These are phyloP conservation scores for Pichia scutulata DNA, from an alignment of 805 yeast genomes.

Conservation along the genomic window DNA sequence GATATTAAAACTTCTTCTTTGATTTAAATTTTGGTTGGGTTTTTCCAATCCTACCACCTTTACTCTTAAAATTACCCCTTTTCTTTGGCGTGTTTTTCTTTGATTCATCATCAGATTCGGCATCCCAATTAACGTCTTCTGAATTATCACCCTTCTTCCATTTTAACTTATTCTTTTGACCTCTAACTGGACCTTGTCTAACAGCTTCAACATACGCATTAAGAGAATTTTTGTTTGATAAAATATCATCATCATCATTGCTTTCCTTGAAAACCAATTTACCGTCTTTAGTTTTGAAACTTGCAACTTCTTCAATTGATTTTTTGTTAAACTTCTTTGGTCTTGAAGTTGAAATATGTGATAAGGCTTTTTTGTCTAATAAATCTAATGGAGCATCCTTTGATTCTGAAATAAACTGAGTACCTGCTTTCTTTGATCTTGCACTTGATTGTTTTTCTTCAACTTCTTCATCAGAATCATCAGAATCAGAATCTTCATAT, in stretches of 20 bases:
- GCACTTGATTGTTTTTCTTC: conserved; percentile 13
- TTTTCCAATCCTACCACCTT: conserved; percentile 21
- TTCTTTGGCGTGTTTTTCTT: conserved; percentile 1
- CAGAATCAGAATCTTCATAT: conserved; percentile 65
- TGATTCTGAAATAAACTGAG: conserved; percentile 70
- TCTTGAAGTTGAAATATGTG: conserved; percentile 82
- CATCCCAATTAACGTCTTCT: conserved; percentile 37
- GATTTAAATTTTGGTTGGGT: conserved; percentile 47
- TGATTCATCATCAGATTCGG: conserved; percentile 19
- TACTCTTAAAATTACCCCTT: conserved; percentile 9
- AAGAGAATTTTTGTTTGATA: conserved; percentile 48
- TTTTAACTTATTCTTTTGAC: conserved; percentile 86
- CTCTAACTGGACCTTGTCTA: conserved; percentile 86
- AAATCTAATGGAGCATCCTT: conserved; percentile 77
- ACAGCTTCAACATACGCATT: conserved; percentile 94
- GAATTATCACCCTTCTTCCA: conserved; percentile 52
- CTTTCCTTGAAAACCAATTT: conserved; percentile 58
- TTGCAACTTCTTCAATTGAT: conserved; percentile 31
- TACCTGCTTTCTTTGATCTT: conserved; percentile 22
- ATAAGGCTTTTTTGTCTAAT: conserved; percentile 73
- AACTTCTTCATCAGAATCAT: conserved; percentile 41
- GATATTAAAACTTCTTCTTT: conserved; percentile 46
- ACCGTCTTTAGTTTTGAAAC: conserved; percentile 53
- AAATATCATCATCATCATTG: conserved; percentile 39
- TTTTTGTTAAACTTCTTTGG: conserved; percentile 54